Base-by-base conservation (phyloP, 257 asterid species). In the Salvia hispanica region DNA sequence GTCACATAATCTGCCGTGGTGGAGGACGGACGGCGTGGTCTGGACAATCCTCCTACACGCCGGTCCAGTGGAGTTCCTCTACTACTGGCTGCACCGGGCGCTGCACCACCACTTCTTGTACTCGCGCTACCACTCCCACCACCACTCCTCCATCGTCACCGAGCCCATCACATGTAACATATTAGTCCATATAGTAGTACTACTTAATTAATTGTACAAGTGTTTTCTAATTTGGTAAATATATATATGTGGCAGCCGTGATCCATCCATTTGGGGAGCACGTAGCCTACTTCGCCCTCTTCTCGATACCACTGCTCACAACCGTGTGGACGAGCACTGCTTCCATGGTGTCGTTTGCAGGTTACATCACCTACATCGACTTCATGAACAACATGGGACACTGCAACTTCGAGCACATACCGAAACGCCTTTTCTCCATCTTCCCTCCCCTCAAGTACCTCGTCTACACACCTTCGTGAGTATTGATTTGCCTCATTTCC, bases 371-470 rank as follows among this genome's bases (percentile, higher is more conserved):
- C 5, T 90, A 72, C 74, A 79, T 90, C 52, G 97, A 90, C 65
- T 74, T 85, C 80, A 88, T 90, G 97, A 90, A 90, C 90, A 86
- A 90, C 64, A 84, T 90, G 97, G 97, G 97, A 0, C 96, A 90
- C 71, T 90, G 96, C 91, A 90, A 90, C 79, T 90, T 90, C 45
- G 97, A 90, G 86, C 82, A 82, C 78, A 66, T 90, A 14, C 97
- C 97, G 0, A 84, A 77, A 14, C 70, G 80, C 75, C 50, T 88
- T 54, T 86, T 92, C 81, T 77, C 91, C 56, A 0, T 82, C 1
- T 86, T 88, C 8, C 98, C 97, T 3, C 97, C 97, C 36, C 90
- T 92, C 88, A 90, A 92, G 78, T 92, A 88, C 77, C 76, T 92
- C 54, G 78, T 87, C 83, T 89, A 89, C 77, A 89, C 96, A 0